phyloP scores from a whole-genome alignment of 345 rosid species.

The Mallotus nudiflorus region DNA sequence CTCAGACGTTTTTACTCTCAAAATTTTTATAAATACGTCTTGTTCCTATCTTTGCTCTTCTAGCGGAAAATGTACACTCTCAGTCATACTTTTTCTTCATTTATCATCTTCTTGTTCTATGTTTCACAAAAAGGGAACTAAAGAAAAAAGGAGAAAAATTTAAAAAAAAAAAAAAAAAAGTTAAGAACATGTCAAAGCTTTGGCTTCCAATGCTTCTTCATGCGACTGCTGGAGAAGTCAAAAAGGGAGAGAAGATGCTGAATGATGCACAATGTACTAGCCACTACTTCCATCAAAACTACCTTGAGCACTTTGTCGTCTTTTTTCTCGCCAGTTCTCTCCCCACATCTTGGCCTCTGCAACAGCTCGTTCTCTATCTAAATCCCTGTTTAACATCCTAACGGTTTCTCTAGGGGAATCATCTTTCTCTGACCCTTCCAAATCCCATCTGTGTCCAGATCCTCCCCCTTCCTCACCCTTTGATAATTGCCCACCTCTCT shows the following conservation, averaged over 20 bases:
- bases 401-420: slow-evolving; percentile 82
- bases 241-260: background rate
- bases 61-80: slow-evolving; percentile 38
- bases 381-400: slow-evolving; percentile 63
- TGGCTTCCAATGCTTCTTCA: slow-evolving; percentile 16
- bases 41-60: slow-evolving; percentile 28
- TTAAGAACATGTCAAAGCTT: slow-evolving; percentile 2
- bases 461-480: slow-evolving; percentile 73
- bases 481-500: slow-evolving; percentile 54
- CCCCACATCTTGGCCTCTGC: slow-evolving; percentile 99
- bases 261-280: slow-evolving; percentile 14
- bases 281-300: slow-evolving; percentile 49
- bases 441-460: slow-evolving; percentile 69
- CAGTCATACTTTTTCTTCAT: slow-evolving; percentile 11
- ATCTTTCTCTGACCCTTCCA: slow-evolving; percentile 84
- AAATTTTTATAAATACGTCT: slow-evolving; percentile 31
- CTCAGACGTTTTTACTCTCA: slow-evolving; percentile 24
- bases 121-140: slow-evolving; percentile 15
- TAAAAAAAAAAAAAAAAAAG: background rate
- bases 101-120: slow-evolving; percentile 16
- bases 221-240: background rate
- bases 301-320: slow-evolving; percentile 68
- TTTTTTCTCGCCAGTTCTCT: slow-evolving; percentile 86
- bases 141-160: background rate
- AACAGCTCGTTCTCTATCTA: slow-evolving; percentile 86